Percentiles rank a stretch among this genome's conserved stretches.
Conservation (phyloP, 225 moss, liverwort and hornwort genomes). For the Physcomitrium patens region DNA sequence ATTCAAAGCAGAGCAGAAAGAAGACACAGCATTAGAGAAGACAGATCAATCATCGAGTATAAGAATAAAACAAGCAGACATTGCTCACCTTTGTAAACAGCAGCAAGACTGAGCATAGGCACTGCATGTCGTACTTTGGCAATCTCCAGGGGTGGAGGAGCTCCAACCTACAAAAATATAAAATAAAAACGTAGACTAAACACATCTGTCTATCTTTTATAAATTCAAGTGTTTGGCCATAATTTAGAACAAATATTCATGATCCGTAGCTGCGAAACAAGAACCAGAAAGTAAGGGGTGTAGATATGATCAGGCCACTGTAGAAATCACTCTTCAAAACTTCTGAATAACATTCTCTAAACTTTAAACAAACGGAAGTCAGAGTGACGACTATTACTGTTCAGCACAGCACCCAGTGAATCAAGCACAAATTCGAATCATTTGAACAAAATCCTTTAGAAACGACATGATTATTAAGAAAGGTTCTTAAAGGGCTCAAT, state of each 20-base stretch:
- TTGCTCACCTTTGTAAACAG: constrained; percentile 69
- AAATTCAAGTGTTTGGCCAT: neutral
- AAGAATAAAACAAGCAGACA: constrained; percentile 4
- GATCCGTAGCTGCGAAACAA: constrained; percentile 6
- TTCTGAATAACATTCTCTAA: neutral
- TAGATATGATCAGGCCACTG: neutral
- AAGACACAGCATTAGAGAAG: constrained; percentile 2
- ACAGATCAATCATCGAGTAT: neutral
- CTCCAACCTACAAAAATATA: constrained; percentile 75
- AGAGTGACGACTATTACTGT: neutral
- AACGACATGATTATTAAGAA: neutral
- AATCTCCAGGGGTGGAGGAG: constrained; percentile 53
- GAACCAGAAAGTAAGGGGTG: constrained; percentile 6
- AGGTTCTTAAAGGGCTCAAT: constrained; percentile 11
- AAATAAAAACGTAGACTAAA: constrained; percentile 20
- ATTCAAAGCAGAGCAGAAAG: constrained; percentile 14
- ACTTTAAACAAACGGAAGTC: neutral
- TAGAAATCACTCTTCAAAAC: constrained; percentile 15
- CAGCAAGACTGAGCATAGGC: constrained; percentile 89
- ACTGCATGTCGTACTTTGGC: constrained; percentile 72
- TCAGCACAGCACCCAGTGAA: constrained; percentile 6
- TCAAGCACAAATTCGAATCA: constrained; percentile 2
- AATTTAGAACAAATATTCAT: neutral
- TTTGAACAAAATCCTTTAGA: constrained; percentile 10
- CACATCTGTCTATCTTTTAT: constrained; percentile 12